Evolutionary conservation across 2,329 filamentous ascomycete species (phyloP).

Genomic region (Iodosphaeria phyllophila): DNA sequence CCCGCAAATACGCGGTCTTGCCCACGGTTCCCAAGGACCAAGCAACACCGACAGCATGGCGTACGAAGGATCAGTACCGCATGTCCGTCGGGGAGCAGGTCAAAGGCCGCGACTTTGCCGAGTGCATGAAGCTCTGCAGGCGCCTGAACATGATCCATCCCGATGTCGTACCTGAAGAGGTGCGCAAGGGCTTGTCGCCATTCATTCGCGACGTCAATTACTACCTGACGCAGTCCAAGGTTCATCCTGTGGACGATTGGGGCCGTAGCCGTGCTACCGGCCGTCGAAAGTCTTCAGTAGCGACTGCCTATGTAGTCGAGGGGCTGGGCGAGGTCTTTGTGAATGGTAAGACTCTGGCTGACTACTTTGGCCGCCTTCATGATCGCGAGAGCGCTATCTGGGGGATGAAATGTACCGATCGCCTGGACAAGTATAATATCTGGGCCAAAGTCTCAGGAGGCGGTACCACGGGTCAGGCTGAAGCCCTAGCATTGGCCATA

Average conservation of each 20-base stretch:
- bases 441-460: constrained; percentile 75
- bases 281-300: constrained; percentile 71
- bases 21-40: constrained; percentile 48
- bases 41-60: constrained; percentile 62
- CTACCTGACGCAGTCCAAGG: constrained; percentile 41
- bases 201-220: constrained; percentile 65
- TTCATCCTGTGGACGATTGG: constrained; percentile 51
- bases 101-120: constrained; percentile 59
- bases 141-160: constrained; percentile 76
- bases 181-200: constrained; percentile 41
- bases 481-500: constrained; percentile 80
- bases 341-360: constrained; percentile 71
- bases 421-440: constrained; percentile 92
- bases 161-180: constrained; percentile 50
- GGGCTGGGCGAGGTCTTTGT: constrained; percentile 78
- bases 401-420: constrained; percentile 65
- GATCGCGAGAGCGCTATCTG: constrained; percentile 90
- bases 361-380: constrained; percentile 74
- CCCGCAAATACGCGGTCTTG: constrained; percentile 53
- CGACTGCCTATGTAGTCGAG: constrained; percentile 76
- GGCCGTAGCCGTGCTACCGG: constrained; percentile 69
- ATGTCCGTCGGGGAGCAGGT: constrained; percentile 52
- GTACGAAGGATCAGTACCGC: constrained; percentile 59
- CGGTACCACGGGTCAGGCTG: constrained; percentile 86
- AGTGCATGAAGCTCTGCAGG: constrained; percentile 57